phyloP scores from a whole-genome alignment of 1,284 basidiomycete species.

The Apiotrichum akiyoshidainum region DNA sequence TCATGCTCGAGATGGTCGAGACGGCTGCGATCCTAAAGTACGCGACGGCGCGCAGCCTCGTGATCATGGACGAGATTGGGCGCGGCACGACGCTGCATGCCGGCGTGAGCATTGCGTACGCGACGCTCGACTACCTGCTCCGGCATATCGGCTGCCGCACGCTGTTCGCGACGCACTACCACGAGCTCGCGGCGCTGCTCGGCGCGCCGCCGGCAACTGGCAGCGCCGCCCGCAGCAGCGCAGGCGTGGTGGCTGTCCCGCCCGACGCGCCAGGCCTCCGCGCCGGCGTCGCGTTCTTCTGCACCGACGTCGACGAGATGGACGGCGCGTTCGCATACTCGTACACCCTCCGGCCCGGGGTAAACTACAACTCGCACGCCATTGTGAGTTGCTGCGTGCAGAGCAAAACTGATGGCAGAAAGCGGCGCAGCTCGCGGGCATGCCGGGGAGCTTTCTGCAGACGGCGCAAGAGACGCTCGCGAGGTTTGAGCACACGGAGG shows the following conservation, averaged over 20 bases:
- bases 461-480: conserved; percentile 31
- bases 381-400: conserved; percentile 54
- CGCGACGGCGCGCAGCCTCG: conserved; percentile 76
- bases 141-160: conserved; percentile 71
- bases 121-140: conserved; percentile 77
- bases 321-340: conserved; percentile 76
- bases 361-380: conserved; percentile 89
- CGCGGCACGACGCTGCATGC: conserved; percentile 89
- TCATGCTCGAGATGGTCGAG: conserved; percentile 59
- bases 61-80: conserved; percentile 96
- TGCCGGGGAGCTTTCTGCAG: conserved; percentile 59
- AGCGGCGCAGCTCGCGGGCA: conserved; percentile 80
- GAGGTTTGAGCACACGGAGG: neutral
- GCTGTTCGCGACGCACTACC: conserved; percentile 95
- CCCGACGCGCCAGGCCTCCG: conserved; percentile 29
- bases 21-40: conserved; percentile 61
- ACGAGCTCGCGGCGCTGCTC: conserved; percentile 84
- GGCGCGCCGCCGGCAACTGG: conserved; percentile 45
- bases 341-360: conserved; percentile 73
- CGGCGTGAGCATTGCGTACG: conserved; percentile 89
- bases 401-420: conserved; percentile 43
- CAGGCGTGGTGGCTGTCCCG: neutral
- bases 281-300: conserved; percentile 71
- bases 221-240: neutral
- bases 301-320: conserved; percentile 77